Conservation (phyloP, 768 basidiomycete species). For the Kockovaella imperatae region DNA sequence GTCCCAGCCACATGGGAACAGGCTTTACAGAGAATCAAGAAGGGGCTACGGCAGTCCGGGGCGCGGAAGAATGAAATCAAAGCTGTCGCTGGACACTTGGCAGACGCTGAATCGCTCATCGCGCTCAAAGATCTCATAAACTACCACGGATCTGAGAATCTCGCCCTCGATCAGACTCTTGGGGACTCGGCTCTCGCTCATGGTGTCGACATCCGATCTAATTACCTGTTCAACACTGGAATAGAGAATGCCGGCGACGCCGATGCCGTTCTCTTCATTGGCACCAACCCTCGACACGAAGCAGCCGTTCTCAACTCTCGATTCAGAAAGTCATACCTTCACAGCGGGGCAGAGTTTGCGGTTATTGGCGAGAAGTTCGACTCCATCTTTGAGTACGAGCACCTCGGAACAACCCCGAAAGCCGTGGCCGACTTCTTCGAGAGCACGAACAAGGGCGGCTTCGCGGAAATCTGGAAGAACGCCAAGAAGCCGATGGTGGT, state of each 20-base stretch:
- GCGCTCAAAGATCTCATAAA: slow-evolving; percentile 90
- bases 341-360: slow-evolving; percentile 76
- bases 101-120: slow-evolving; percentile 88
- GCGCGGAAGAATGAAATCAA: slow-evolving; percentile 89
- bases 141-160: slow-evolving; percentile 89
- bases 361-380: slow-evolving; percentile 85
- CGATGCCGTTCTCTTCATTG: slow-evolving; percentile 85
- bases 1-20: slow-evolving; percentile 85
- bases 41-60: slow-evolving; percentile 70
- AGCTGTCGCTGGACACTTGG: slow-evolving; percentile 83
- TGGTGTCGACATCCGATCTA: slow-evolving; percentile 83
- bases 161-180: slow-evolving; percentile 64
- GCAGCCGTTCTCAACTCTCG: slow-evolving; percentile 95
- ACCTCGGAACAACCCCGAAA: slow-evolving; percentile 69
- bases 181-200: slow-evolving; percentile 65
- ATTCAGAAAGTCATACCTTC: slow-evolving; percentile 88
- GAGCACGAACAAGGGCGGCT: slow-evolving; percentile 56
- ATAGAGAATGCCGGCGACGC: slow-evolving; percentile 85
- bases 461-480: slow-evolving; percentile 75
- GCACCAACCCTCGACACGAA: slow-evolving; percentile 94
- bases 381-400: slow-evolving; percentile 86
- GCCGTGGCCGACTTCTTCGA: slow-evolving; percentile 65
- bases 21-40: slow-evolving; percentile 65
- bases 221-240: slow-evolving; percentile 91
- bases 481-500: slow-evolving; percentile 90